These are phyloP conservation scores for Amanita rubescens DNA, from an alignment of 768 basidiomycete genomes.

Conservation along the genomic window DNA sequence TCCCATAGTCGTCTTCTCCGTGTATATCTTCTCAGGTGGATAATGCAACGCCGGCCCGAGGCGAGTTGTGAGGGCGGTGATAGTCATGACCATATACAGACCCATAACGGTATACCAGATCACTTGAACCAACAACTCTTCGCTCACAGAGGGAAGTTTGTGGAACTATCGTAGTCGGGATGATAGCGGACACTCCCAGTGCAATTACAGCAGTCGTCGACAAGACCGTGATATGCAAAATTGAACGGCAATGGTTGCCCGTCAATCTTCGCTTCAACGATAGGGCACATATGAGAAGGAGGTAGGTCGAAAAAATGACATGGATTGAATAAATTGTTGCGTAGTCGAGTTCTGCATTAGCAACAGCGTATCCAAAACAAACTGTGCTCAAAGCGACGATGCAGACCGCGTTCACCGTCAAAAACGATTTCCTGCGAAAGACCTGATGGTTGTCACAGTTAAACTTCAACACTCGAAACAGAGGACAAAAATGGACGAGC, in stretches of 20 bases:
- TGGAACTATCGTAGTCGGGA: slow-evolving; percentile 41
- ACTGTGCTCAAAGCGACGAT: slow-evolving; percentile 45
- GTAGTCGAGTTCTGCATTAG: slow-evolving; percentile 21
- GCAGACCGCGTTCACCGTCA: slow-evolving; percentile 33
- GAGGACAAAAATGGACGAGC: slow-evolving; percentile 23
- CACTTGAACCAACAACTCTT: slow-evolving; percentile 16
- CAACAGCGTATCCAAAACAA: slow-evolving; percentile 47
- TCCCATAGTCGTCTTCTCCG: slow-evolving; percentile 54
- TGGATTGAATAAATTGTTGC: slow-evolving; percentile 38
- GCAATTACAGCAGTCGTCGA: slow-evolving; percentile 40
- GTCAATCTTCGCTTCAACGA: slow-evolving; percentile 42
- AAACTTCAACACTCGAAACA: not conserved
- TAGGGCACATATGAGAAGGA: slow-evolving; percentile 40
- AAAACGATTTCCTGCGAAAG: slow-evolving; percentile 47
- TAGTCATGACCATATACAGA: slow-evolving; percentile 39
- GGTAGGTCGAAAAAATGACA: slow-evolving; percentile 50
- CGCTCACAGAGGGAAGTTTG: slow-evolving; percentile 19
- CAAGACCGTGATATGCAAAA: slow-evolving; percentile 56
- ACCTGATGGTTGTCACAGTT: slow-evolving; percentile 31
- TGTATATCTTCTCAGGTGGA: slow-evolving; percentile 67
- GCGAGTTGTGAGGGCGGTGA: slow-evolving; percentile 46
- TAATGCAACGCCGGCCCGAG: slow-evolving; percentile 71
- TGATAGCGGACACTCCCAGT: slow-evolving; percentile 42
- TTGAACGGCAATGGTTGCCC: slow-evolving; percentile 37
- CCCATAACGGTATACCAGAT: slow-evolving; percentile 49